Evolutionary conservation across 352 stramenopile genomes (phyloP), one percentile per base, ranked within the genome.

Genomic region (Nothophytophthora sp.): DNA sequence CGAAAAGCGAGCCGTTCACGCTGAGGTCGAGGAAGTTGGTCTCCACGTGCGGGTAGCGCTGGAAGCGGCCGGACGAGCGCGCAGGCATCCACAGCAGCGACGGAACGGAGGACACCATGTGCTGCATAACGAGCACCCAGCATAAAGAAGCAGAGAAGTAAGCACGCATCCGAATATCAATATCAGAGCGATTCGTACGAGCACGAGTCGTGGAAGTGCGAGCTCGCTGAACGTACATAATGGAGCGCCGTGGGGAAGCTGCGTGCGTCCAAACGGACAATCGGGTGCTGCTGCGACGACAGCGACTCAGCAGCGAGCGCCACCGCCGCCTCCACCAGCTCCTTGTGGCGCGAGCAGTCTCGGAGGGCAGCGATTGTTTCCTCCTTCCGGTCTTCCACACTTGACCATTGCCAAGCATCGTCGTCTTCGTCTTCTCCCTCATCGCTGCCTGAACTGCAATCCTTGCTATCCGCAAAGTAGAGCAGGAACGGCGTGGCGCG

Each of bases 1-100:
- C 5, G 36, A 54, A 73, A 10, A 59, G 32, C 15, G 50, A 55
- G 13, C 52, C 38, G 42, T 61, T 63, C 30, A 25, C 32, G 1
- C 62, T 62, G 28, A 88, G 63, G 27, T 84, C 64, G n/a, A 88
- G 50, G 16, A 78, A 82, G 42, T 88, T 88, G 43, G 65, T 81
- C 28, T 80, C 63, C 4, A 62, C 45, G 36, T 82, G 70, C 13
- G 74, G 64, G 38, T 68, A 85, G 13, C 77, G 77, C 62, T 88
- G 77, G 63, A 88, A 86, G 12, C 48, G 41, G 3, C 52, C 55
- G 2, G 67, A 66, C 1, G 67, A 45, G 12, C 77, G 67, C 36
- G 70, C 67, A 19, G 74, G 64, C 2, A 88, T 47, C 70, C 73
- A 88, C 50, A 86, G 49, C 22, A 88, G 54, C 46, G 74, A 81